Conservation (phyloP, 441 rosid species). For the Arabidopsis hybrid region DNA sequence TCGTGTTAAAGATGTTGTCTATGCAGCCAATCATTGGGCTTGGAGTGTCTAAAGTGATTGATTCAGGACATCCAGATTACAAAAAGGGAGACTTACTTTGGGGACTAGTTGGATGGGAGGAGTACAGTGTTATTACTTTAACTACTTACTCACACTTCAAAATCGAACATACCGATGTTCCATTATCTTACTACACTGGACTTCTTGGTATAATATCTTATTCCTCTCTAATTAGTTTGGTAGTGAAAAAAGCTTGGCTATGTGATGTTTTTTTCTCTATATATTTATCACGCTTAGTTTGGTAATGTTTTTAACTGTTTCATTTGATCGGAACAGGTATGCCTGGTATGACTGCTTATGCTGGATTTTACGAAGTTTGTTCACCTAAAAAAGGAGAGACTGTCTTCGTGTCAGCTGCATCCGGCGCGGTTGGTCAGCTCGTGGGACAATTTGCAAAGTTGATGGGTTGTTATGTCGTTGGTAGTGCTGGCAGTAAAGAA, state of each 20-base stretch:
- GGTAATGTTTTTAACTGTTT: not conserved
- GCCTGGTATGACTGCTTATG: conserved; percentile 45
- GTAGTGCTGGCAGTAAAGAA: conserved; percentile 36
- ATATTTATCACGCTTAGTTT: conserved; percentile 9
- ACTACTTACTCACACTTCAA: conserved; percentile 44
- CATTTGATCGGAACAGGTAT: conserved; percentile 26
- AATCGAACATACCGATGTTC: conserved; percentile 56
- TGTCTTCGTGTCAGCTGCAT: conserved; percentile 43
- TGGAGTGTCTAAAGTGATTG: conserved; percentile 55
- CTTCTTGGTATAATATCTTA: conserved; percentile 52
- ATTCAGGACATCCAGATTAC: conserved; percentile 55
- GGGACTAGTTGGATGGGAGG: conserved; percentile 69
- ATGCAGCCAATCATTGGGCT: conserved; percentile 58
- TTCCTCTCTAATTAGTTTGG: conserved; percentile 10
- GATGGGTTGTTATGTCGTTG: conserved; percentile 40
- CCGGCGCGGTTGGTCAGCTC: conserved; percentile 41
- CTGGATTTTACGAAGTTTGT: conserved; percentile 43
- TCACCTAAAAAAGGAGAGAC: conserved; percentile 39
- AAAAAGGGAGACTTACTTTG: conserved; percentile 63
- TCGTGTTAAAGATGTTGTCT: not conserved
- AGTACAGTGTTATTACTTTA: conserved; percentile 49
- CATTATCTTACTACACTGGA: conserved; percentile 61
- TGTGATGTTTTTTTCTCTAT: not conserved
- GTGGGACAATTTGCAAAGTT: conserved; percentile 45
- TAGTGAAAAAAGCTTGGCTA: not conserved